Evolutionary conservation across 768 basidiomycete genomes (phyloP).

Genomic region (Termitomyces sp.): DNA sequence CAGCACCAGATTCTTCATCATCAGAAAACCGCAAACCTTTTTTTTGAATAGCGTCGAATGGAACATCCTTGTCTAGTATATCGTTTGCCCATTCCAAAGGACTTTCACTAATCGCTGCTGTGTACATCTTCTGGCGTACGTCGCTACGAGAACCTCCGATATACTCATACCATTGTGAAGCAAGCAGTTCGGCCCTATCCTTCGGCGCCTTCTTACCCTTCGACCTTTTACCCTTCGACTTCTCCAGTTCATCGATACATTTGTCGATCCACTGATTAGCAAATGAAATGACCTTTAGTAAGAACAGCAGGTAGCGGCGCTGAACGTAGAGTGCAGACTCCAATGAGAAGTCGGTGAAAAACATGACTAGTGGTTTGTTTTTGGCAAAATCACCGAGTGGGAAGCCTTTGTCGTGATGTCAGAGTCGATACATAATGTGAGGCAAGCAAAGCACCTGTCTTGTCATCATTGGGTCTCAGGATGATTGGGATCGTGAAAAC

Average conservation of each 20-base stretch:
- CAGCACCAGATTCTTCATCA: neutral
- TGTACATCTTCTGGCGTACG: neutral
- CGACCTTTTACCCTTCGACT: too few species aligned
- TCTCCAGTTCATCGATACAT: too few species aligned
- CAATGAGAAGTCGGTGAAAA: neutral
- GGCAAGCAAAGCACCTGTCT: neutral
- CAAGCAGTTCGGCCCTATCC: accelerated
- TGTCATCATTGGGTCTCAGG: neutral
- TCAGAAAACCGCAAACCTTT: neutral
- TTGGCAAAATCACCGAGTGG: neutral
- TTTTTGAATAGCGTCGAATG: neutral
- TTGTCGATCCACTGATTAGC: neutral
- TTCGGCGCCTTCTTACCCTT: neutral
- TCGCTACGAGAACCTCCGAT: neutral
- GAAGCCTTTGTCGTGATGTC: neutral
- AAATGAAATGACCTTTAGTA: neutral
- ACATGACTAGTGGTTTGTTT: neutral
- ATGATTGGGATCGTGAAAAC: constrained; percentile 1
- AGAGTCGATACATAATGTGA: neutral
- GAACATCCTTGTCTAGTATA: neutral
- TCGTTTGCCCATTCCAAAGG: neutral
- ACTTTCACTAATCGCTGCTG: neutral
- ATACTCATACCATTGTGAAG: neutral
- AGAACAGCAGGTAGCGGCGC: neutral
- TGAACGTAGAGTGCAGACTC: neutral